Evolutionary conservation across 2,329 filamentous ascomycete species (phyloP).

Genomic region (Nannizziopsis barbatae): DNA sequence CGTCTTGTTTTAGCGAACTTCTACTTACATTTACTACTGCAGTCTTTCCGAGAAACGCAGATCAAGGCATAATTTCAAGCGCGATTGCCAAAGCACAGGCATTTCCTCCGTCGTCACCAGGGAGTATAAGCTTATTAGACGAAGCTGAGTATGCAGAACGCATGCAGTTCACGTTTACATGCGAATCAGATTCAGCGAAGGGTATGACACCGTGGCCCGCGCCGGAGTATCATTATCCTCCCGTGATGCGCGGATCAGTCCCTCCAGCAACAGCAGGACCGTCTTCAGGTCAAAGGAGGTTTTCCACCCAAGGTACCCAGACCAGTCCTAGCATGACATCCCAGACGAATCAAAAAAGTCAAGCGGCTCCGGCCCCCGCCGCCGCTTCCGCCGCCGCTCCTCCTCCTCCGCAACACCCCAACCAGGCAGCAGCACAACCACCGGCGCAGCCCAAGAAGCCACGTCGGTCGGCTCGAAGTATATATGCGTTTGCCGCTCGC

Average conservation of each 20-base stretch:
- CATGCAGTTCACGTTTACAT: constrained; percentile 92
- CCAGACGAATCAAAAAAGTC: constrained; percentile 27
- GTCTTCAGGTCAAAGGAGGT: constrained; percentile 29
- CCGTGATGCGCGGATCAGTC: constrained; percentile 27
- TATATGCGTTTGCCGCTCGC: constrained; percentile 63
- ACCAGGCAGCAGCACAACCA: constrained; percentile 27
- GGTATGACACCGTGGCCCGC: constrained; percentile 61
- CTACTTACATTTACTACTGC: constrained; percentile 18
- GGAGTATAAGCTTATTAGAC: constrained; percentile 67
- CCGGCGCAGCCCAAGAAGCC: constrained; percentile 49
- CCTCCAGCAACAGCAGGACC: constrained; percentile 26
- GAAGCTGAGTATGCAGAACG: constrained; percentile 49
- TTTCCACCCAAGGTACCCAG: constrained; percentile 46
- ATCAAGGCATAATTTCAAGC: constrained; percentile 77
- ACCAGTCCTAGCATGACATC: constrained; percentile 42
- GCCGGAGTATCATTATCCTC: constrained; percentile 36
- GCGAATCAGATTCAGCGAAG: constrained; percentile 76
- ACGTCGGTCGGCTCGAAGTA: constrained; percentile 55
- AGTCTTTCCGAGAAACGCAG: constrained; percentile 32
- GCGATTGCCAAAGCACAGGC: constrained; percentile 84
- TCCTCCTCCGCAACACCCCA: constrained; percentile 20
- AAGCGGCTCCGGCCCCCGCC: constrained; percentile 5
- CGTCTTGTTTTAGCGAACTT: constrained; percentile 7
- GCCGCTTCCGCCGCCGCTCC: too few species aligned
- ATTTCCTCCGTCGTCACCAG: constrained; percentile 47